Percentiles rank a stretch among this genome's conserved stretches.
Evolutionary conservation across 495 filamentous ascomycete species (phyloP).

Genomic region (Rhizodiscina lignyota): DNA sequence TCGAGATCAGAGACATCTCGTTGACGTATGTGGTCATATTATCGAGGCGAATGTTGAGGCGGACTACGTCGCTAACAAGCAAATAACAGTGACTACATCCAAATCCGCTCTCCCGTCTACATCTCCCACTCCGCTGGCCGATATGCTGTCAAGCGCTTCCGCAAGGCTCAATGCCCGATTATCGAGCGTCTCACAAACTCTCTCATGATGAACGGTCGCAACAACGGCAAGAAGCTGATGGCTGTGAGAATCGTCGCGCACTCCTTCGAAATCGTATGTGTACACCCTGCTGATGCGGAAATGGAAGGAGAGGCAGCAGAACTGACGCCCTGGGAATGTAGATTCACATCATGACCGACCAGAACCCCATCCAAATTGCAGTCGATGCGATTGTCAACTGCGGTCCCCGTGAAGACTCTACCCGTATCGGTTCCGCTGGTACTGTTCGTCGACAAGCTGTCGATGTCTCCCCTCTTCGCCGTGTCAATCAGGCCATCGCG

Average conservation of each 20-base stretch:
- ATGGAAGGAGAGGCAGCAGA: too few relatives aligned
- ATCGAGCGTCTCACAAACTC: conserved; percentile 99
- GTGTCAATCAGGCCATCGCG: conserved; percentile 98
- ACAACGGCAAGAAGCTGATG: conserved; percentile 99
- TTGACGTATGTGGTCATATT: conserved; percentile 63
- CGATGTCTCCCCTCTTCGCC: conserved; percentile 97
- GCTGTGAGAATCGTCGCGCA: conserved; percentile 98
- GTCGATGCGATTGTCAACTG: conserved; percentile 99
- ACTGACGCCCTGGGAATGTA: too few relatives aligned
- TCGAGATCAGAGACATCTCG: conserved; percentile 98
- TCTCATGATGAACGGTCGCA: conserved; percentile 99
- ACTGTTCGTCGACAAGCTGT: conserved; percentile 99
- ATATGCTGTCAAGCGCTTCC: conserved; percentile 98
- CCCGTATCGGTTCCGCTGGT: conserved; percentile 97
- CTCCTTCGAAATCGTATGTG: conserved; percentile 93
- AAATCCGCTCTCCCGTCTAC: conserved; percentile 97
- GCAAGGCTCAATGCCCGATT: conserved; percentile 99
- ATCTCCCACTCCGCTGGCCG: conserved; percentile 95
- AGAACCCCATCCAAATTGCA: conserved; percentile 99
- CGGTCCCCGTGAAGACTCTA: conserved; percentile 97
- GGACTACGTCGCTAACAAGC: neutral
- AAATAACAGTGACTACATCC: conserved; percentile 89
- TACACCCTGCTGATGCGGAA: neutral
- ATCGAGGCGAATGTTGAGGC: neutral
- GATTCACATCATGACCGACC: conserved; percentile 99